Conservation (phyloP, 495 filamentous ascomycete genomes). For the Chaetomium cochliodes region DNA sequence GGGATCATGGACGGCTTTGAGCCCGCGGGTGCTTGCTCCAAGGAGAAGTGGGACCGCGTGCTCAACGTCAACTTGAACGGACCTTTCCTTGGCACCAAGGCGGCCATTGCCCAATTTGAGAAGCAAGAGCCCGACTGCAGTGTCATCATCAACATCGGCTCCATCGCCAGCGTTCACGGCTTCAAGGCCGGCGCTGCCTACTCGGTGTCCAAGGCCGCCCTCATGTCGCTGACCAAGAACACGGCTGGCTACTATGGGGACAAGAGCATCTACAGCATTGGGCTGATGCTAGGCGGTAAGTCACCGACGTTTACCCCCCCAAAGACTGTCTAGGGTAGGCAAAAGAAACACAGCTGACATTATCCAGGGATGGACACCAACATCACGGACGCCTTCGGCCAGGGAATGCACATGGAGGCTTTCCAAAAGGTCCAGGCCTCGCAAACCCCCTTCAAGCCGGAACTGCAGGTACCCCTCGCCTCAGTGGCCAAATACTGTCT, state of each 20-base stretch:
- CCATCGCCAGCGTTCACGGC: slow-evolving; percentile 36
- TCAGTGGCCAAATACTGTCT: slow-evolving; percentile 45
- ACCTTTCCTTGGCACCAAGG: slow-evolving; percentile 53
- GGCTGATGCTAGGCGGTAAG: slow-evolving; percentile 51
- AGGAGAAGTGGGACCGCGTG: slow-evolving; percentile 56
- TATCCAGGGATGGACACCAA: slow-evolving; percentile 51
- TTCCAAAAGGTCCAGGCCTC: slow-evolving; percentile 36
- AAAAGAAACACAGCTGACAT: neutral
- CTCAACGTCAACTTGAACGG: slow-evolving; percentile 61
- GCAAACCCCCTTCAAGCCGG: slow-evolving; percentile 25
- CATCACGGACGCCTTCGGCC: slow-evolving; percentile 50
- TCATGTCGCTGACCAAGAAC: slow-evolving; percentile 62
- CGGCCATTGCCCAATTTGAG: slow-evolving; percentile 49
- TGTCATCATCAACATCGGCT: slow-evolving; percentile 53
- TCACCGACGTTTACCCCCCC: neutral
- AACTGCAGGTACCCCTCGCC: slow-evolving; percentile 28
- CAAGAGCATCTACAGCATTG: slow-evolving; percentile 58
- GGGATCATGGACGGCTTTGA: slow-evolving; percentile 56
- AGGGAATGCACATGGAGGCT: slow-evolving; percentile 48
- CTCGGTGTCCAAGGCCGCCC: slow-evolving; percentile 53
- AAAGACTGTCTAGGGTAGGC: neutral
- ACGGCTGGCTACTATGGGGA: slow-evolving; percentile 58
- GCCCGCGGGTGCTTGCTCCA: slow-evolving; percentile 51
- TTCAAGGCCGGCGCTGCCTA: slow-evolving; percentile 53
- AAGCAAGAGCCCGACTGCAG: slow-evolving; percentile 37